Evolutionary conservation across 352 stramenopile genomes (phyloP).

Genomic region (Phytophthora foliorum): DNA sequence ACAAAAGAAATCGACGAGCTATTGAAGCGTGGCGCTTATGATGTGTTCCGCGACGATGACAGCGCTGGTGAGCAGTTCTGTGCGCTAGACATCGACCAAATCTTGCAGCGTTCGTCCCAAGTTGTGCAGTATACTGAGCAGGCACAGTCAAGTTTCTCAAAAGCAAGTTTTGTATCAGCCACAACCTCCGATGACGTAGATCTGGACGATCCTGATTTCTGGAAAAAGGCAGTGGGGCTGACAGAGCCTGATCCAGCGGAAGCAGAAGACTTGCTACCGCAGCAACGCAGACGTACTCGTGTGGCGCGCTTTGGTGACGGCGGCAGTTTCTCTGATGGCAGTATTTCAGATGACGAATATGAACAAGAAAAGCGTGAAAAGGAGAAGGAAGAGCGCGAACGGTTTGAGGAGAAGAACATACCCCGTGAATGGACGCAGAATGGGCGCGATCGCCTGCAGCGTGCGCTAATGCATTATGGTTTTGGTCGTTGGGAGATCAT

Average conservation of each 20-base stretch:
- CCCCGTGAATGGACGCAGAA: slow-evolving; percentile 90
- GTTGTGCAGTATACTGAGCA: slow-evolving; percentile 89
- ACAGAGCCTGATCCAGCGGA: slow-evolving; percentile 76
- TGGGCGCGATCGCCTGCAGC: slow-evolving; percentile 83
- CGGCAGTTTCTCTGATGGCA: slow-evolving; percentile 73
- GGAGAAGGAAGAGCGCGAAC: slow-evolving; percentile 65
- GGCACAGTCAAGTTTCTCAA: slow-evolving; percentile 91
- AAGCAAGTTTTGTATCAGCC: slow-evolving; percentile 93
- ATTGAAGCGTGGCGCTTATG: slow-evolving; percentile 92
- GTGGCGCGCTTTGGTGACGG: slow-evolving; percentile 83
- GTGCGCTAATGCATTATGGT: slow-evolving; percentile 90
- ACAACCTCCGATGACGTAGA: slow-evolving; percentile 95
- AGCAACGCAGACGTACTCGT: slow-evolving; percentile 89
- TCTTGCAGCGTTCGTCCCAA: slow-evolving; percentile 93
- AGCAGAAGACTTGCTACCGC: slow-evolving; percentile 65
- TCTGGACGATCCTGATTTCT: slow-evolving; percentile 99
- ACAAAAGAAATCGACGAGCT: slow-evolving; percentile 94
- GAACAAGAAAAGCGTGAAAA: slow-evolving; percentile 56
- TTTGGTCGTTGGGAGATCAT: slow-evolving; percentile 92
- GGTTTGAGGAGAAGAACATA: slow-evolving; percentile 70
- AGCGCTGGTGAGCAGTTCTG: slow-evolving; percentile 96
- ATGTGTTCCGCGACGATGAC: slow-evolving; percentile 94
- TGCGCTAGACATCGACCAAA: slow-evolving; percentile 98
- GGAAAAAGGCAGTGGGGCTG: slow-evolving; percentile 98
- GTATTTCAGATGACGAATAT: slow-evolving; percentile 72